Evolutionary conservation across 2,329 filamentous ascomycete species (phyloP), one percentile per base, ranked within the genome.

Genomic region (Monosporascus sp.): DNA sequence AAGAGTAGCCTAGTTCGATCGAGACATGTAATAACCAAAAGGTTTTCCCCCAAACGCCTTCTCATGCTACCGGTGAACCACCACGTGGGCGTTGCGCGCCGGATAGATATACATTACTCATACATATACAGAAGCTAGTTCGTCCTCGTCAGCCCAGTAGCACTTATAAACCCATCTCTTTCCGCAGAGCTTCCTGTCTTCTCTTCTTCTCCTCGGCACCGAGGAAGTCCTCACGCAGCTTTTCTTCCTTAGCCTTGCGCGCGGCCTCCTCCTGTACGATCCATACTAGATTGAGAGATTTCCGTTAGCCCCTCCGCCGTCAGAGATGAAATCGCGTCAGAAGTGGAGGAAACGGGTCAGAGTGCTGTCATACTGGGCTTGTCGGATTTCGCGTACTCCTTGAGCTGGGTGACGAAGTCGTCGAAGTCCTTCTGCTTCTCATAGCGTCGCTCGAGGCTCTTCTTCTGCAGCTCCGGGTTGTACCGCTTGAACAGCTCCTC

Each of bases 401-500:
- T 97, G 67, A 99, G 72, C 63, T 86, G 84, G 48, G 67, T 80
- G 27, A 97, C 88, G 65, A 96, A 97, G 52, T 91, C 82, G 66
- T 97, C 89, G 63, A 96, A 96, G 54, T 97, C 91, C 70, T 92
- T 81, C 66, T 94, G 84, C 55, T 82, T 82, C 68, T 88, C 83
- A 53, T 87, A 79, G 18, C 90, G 82, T 54, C 85, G 82, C 70
- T 92, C 91, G n/a, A 96, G 75, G 57, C 89, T 91, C 65, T 88
- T 83, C 70, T 89, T 89, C 68, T 94, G 89, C n/a, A 99, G 81
- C 37, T 97, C 94, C 1, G 93, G 93, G 70, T 93, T 97, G 75
- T 97, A 97, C 71, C 81, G 84, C 75, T 90, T 79, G 77, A 95
- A 91, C 43, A 99, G 80, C 74, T 97, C 91, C 71, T 97, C 94